Base-by-base conservation (phyloP, 2,329 filamentous ascomycete species). In the Arthrobotrys musiformis region DNA sequence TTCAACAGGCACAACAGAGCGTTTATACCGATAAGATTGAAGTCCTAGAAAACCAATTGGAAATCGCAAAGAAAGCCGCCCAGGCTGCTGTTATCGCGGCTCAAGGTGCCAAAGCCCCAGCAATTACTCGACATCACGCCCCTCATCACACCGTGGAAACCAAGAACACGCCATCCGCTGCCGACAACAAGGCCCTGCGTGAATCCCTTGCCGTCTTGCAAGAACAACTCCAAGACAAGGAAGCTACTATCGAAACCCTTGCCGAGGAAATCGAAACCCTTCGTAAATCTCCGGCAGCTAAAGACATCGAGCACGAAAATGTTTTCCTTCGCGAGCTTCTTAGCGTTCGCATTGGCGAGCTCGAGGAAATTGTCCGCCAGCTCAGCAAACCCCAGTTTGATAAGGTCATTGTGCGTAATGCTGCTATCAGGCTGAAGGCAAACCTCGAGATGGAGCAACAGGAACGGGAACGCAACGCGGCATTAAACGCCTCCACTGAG, bases 371-470 rank as follows among this genome's bases (percentile, higher is more conserved):
- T 77, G 94, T 98, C 82, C 88, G 88, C 61, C 90, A 92, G 4
- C 87, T 98, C 28, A 90, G 91, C 1, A 87, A 90, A 78, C 90
- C 93, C 3, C 86, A 87, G 26, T 95, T 92, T 82, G 91, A 98
- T 83, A 89, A 89, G 70, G 89, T 93, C 78, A 88, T 89, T 4
- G 92, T 97, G 79, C 92, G 92, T 81, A 94, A 98, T 82, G 93
- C 94, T 4, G 92, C 93, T 37, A 98, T 98, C 80, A 91, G 95
- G 64, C 90, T 99, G 77, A 93, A 93, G 82, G 93, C 95, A 13
- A 97, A 97, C 81, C 86, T 99, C 37, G 93, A 98, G 83, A 99
- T 99, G 95, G 94, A 99, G 83, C 92, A 96, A 82, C 93, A 97
- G 83, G 94, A 97, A 84, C 92, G 93, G 62, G 94, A 98, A 83